A percentile compares a stretch with the other conserved stretches of the same genome.
phyloP scores from a whole-genome alignment of 2,329 filamentous ascomycete genomes.

The Apiospora sp. region DNA sequence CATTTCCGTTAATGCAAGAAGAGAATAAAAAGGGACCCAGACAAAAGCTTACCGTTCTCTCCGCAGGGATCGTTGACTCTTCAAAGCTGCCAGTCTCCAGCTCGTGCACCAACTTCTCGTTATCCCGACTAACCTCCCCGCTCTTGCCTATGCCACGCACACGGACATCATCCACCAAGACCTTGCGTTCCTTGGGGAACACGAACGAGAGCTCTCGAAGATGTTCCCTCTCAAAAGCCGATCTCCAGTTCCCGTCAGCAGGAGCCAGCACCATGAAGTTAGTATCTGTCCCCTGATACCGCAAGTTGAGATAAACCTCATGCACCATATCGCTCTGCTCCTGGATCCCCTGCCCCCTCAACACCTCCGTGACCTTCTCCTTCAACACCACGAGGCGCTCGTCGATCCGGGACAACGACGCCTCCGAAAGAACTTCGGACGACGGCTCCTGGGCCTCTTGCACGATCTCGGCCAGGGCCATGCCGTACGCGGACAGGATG shows the following conservation, averaged over 20 bases:
- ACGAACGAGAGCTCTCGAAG: constrained; percentile 25
- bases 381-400: constrained; percentile 27
- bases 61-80: constrained; percentile 25
- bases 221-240: constrained; percentile 25
- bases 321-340: constrained; percentile 33
- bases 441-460: constrained; percentile 24
- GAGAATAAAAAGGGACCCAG: too few species aligned
- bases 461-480: constrained; percentile 42
- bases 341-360: constrained; percentile 29
- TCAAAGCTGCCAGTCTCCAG: constrained; percentile 29
- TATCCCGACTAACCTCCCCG: constrained; percentile 34
- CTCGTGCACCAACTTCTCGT: constrained; percentile 35
- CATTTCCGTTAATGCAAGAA: not conserved
- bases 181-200: not conserved
- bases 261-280: constrained; percentile 26
- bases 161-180: constrained; percentile 25
- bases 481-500: constrained; percentile 52
- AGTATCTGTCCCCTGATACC: constrained; percentile 30
- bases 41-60: constrained; percentile 27
- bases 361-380: constrained; percentile 3
- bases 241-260: constrained; percentile 23
- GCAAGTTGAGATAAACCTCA: constrained; percentile 34
- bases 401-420: not conserved
- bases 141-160: constrained; percentile 28
- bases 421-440: not conserved